Evolutionary conservation across 148 eudicot genomes (phyloP), one percentile per base, ranked within the genome.

Genomic region (Arctostaphylos glauca): DNA sequence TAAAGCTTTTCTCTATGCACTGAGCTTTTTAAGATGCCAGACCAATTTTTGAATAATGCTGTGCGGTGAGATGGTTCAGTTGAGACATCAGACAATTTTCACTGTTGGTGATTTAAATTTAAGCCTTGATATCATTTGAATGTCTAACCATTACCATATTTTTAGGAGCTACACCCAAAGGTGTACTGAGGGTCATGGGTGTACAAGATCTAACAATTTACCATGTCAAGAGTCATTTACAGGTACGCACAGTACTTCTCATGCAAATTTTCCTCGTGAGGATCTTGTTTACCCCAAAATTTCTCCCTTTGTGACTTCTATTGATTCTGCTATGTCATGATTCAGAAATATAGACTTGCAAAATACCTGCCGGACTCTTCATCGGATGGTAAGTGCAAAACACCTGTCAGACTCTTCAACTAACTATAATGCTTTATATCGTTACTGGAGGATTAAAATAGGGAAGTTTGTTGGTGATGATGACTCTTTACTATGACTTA

Each of bases 91-190:
- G 10, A 38, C 59, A 66, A 66, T 18, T 23, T 66, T 64, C 8
- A 23, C 13, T 48, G 56, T 3, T 6, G 6, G 2, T 23, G 2
- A 66, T 64, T 10, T 44, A 41, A 44, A 0, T 8, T 44, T 79
- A 8, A 62, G 5, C 44, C 6, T 14, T 41, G 44, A 52, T 48
- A 25, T 18, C 41, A 50, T 80, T 9, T 23, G 53, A 9, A 68
- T 19, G 14, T 6, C 43, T 74, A 14, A 19, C 31, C n/a, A 0
- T 62, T n/a, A 21, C 7, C 7, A 1, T 54, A 15, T 31, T 66
- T 19, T 67, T 88, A 91, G 92, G 91, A 56, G 94, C 94, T 75
- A 91, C 94, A 21, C 94, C 94, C 44, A 91, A 91, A 88, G 92
- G 94, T 78, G 94, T 91, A 73, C 90, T 91, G 44, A 88, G 91